Evolutionary conservation across 805 yeast genomes (phyloP), one percentile per base, ranked within the genome.

Genomic region (Maudiozyma turicensis): DNA sequence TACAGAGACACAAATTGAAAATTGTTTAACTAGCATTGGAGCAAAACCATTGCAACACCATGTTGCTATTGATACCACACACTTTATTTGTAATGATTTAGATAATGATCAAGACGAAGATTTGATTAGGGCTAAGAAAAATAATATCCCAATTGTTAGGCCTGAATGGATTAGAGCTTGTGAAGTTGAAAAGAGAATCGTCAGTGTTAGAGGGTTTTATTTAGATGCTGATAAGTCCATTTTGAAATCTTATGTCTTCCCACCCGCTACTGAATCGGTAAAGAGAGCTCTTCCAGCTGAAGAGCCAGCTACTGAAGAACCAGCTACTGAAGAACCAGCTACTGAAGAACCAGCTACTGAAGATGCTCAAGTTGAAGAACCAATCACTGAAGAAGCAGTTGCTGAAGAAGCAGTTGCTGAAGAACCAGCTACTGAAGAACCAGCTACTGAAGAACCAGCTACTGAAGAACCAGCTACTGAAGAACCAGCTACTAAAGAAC

Each of bases 91-190:
- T 14, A 64, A 64, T 46, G 67, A 63, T 40, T 28, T 45, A 3
- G 66, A 62, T 40, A 56, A 60, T 44, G 63, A 59, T 9, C 59
- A 56, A 33, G 67, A 64, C 52, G 58, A 53, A 20, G 90, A 86
- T 65, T 85, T 78, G 70, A 73, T 81, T 53, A 83, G 80, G 62
- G 99, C 98, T 1, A 74, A 76, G 52, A 89, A 84, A 47, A 78
- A 80, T 71, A 93, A 89, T 62, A 88, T 93, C 49, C 99, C 99
- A 2, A 78, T 93, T 39, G 90, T 93, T 30, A 78, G 95, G 65
- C 98, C 99, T 0, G 97, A 93, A 64, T 93, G 98, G 98, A 72
- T 93, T 50, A 84, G 85, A 66, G 96, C 97, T 0, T 93, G 98
- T 70, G 95, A 86, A 58, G 66, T 75, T 41, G 97, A 90, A 61